These are phyloP conservation scores for Cucurbita pepo DNA, from an alignment of 306 rosid species.

Conservation along the genomic window DNA sequence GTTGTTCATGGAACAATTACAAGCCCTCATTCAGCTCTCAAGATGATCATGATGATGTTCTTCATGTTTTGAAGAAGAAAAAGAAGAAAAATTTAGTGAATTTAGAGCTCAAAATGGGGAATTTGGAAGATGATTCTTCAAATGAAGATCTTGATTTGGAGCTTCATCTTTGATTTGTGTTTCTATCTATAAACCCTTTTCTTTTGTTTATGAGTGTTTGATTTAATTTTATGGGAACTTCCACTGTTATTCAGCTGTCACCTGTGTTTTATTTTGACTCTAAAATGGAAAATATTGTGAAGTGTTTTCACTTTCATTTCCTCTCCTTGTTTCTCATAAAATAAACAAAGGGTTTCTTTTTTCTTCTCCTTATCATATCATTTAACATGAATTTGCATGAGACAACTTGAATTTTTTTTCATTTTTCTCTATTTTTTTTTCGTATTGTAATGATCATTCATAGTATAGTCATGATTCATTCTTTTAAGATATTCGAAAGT, in stretches of 20 bases:
- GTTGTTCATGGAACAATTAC: slow-evolving; percentile 4
- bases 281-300: neutral
- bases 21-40: neutral
- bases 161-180: slow-evolving; percentile 43
- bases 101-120: slow-evolving; percentile 46
- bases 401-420: neutral
- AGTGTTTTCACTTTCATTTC: neutral
- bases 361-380: neutral
- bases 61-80: slow-evolving; percentile 22
- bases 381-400: neutral
- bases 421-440: neutral
- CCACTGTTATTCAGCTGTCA: neutral
- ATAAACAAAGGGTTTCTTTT: neutral
- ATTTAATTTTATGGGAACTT: neutral
- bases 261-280: neutral
- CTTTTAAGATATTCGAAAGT: too few species aligned
- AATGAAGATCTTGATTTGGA: slow-evolving; percentile 67
- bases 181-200: neutral
- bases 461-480: too few species aligned
- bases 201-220: neutral
- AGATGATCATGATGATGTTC: neutral
- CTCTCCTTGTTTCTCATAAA: neutral
- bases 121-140: slow-evolving; percentile 17
- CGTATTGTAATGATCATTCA: too few species aligned
- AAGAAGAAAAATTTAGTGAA: slow-evolving; percentile 14